Evolutionary conservation across 257 asterid species (phyloP).

Genomic region (Paulownia fortunei): DNA sequence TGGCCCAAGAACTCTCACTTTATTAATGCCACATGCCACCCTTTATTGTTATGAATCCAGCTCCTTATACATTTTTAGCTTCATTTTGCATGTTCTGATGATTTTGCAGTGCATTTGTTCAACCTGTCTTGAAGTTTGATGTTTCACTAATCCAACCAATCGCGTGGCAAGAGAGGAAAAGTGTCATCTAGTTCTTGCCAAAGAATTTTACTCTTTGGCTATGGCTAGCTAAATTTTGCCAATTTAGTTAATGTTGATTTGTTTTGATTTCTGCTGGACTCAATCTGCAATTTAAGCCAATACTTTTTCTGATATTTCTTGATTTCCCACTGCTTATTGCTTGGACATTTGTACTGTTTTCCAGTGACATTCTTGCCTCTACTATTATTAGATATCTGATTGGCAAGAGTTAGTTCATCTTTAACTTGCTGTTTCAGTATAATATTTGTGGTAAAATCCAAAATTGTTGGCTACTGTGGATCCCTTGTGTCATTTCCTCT

Average conservation of each 20-base stretch:
- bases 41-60: background rate
- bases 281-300: background rate
- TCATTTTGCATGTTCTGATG: background rate
- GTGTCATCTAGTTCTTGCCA: background rate
- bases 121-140: background rate
- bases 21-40: background rate
- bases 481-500: background rate
- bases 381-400: background rate
- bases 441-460: background rate
- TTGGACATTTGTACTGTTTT: background rate
- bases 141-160: background rate
- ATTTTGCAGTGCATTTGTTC: conserved; percentile 9
- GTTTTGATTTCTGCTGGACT: background rate
- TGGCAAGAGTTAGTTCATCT: background rate
- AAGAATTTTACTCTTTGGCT: background rate
- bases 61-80: background rate
- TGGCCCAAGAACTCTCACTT: background rate
- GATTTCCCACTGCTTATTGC: background rate
- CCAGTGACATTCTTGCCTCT: background rate
- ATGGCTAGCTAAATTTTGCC: background rate
- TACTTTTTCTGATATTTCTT: background rate
- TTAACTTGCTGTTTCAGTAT: background rate
- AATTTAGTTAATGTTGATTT: background rate
- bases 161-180: background rate
- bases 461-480: background rate